Base-by-base conservation (phyloP, 345 rosid genomes). In the Cardiospermum halicacabum region DNA sequence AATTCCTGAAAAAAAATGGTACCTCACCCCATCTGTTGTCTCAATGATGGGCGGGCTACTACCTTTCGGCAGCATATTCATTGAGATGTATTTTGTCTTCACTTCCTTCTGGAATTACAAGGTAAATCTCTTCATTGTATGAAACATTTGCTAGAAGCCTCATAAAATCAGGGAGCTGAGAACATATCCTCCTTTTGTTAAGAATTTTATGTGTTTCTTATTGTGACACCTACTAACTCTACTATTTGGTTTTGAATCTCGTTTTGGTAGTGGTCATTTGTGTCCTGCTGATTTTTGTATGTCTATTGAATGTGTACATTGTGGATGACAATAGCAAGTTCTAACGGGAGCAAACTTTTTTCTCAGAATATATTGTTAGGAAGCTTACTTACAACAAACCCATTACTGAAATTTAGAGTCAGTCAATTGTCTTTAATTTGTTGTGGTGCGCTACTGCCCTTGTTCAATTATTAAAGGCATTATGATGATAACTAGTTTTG, bases 101-200 rank as follows among this genome's bases (percentile, higher is more conserved):
- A 91, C 97, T 10, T 91, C 97, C 69, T 91, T 91, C 78, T 91
- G 97, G 97, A 91, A 91, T 66, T 91, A 91, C 94, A 91, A 89
- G 97, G 97, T 91, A 76, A 80, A 53, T 16, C n/a, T n/a, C n/a
- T 47, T 64, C 24, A n/a, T 22, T 27, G 18, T 36, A 9, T 45
- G 10, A 2, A 34, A 25, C 58, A 16, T 51, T 0, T 10, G 48
- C n/a, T 28, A 26, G 15, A 42, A 36, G 42, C 56, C 49, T 48
- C 3, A 19, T 10, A 34, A 32, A 48, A 48, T 9, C 11, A 39
- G 11, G 4, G 11, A 64, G 7, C 25, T 5, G 43, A 37, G 2
- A 51, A 51, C n/a, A 64, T 64, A 37, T 10, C n/a, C 25, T 36
- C 49, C 36, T 36, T n/a, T 64, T 16, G 5, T 26, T 25, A 50